A percentile compares a stretch with the other conserved stretches of the same genome.
These are phyloP conservation scores for Sphenostylis stenocarpa DNA, from an alignment of 306 rosid genomes.

Conservation along the genomic window DNA sequence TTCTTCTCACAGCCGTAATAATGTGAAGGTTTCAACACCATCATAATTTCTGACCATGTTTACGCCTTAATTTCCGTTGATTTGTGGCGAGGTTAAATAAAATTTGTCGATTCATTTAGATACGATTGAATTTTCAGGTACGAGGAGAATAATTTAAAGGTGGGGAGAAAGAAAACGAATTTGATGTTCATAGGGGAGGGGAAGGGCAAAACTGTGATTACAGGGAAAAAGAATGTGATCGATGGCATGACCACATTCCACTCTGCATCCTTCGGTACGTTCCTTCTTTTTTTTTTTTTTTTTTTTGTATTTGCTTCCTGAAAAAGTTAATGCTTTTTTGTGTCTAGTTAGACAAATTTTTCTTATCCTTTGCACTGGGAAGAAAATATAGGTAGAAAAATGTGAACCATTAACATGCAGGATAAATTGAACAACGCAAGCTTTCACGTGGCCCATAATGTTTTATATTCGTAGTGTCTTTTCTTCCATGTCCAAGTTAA, in stretches of 20 bases:
- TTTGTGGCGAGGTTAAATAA: neutral
- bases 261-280: slow-evolving; percentile 84
- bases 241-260: slow-evolving; percentile 77
- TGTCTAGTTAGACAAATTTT: neutral
- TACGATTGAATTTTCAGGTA: slow-evolving; percentile 59
- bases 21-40: neutral
- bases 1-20: neutral
- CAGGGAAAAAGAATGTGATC: slow-evolving; percentile 51
- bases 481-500: neutral
- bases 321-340: neutral
- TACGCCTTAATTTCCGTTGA: neutral
- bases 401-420: slow-evolving; percentile 2
- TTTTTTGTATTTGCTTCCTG: neutral
- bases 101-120: neutral
- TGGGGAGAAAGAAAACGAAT: slow-evolving; percentile 80
- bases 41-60: neutral
- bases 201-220: slow-evolving; percentile 64
- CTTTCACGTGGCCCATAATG: slow-evolving; percentile 39
- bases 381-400: neutral
- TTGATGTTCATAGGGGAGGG: slow-evolving; percentile 95
- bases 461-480: slow-evolving; percentile 18
- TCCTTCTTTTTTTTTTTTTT: too few relatives aligned
- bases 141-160: slow-evolving; percentile 81
- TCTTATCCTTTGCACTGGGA: neutral
- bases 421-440: slow-evolving; percentile 6